phyloP scores from a whole-genome alignment of 2,329 filamentous ascomycete genomes.

The Pyricularia sp. region DNA sequence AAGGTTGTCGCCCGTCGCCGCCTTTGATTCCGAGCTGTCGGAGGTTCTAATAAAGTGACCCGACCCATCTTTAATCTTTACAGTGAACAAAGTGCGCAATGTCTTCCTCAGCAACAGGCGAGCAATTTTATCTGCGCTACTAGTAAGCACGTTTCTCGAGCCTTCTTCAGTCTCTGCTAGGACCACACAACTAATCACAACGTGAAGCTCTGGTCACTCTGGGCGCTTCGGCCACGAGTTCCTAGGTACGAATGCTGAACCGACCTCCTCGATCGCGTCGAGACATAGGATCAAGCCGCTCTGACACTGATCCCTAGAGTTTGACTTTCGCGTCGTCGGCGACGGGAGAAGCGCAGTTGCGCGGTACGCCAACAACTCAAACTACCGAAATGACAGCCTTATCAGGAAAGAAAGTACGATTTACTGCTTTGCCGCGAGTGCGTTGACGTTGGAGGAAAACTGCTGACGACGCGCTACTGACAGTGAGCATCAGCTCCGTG shows the following conservation, averaged over 20 bases:
- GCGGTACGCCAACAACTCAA: slow-evolving; percentile 98
- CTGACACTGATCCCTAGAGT: slow-evolving; percentile 50
- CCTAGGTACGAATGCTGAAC: slow-evolving; percentile 53
- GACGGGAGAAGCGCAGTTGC: slow-evolving; percentile 91
- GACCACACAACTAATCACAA: slow-evolving; percentile 6
- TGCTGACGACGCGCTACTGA: slow-evolving; percentile 5
- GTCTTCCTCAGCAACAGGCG: slow-evolving; percentile 48
- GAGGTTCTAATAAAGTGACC: neutral
- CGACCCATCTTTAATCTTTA: neutral
- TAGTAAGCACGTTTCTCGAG: slow-evolving; percentile 57
- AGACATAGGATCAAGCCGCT: too few species aligned
- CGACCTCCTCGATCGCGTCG: neutral
- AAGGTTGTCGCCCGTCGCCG: neutral
- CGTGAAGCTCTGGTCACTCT: slow-evolving; percentile 81
- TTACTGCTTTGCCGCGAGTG: slow-evolving; percentile 6
- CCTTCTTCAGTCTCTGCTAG: neutral
- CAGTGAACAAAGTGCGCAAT: slow-evolving; percentile 30
- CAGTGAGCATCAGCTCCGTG: slow-evolving; percentile 92
- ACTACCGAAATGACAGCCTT: slow-evolving; percentile 96
- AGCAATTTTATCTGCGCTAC: slow-evolving; percentile 93
- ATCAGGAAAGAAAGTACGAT: slow-evolving; percentile 96
- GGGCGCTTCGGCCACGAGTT: slow-evolving; percentile 98
- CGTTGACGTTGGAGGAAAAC: neutral
- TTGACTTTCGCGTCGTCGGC: slow-evolving; percentile 87
- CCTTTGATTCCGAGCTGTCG: neutral